Conservation (phyloP, 768 basidiomycete species). For the Termitomyces sp. region DNA sequence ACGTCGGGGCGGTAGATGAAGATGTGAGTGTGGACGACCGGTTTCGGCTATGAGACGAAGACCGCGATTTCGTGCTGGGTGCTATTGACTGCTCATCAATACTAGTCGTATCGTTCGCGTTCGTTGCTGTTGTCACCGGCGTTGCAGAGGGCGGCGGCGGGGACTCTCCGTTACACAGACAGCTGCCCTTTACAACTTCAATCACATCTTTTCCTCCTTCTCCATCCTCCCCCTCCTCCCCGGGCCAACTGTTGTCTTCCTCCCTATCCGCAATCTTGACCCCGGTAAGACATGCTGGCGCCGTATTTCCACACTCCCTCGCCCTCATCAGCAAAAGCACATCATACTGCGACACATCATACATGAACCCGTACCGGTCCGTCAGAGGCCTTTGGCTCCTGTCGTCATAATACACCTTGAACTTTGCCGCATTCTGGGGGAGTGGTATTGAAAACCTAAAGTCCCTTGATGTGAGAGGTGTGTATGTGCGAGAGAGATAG, state of each 20-base stretch:
- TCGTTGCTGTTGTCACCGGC: constrained; percentile 7
- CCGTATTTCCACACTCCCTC: constrained; percentile 65
- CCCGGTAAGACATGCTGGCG: constrained; percentile 82
- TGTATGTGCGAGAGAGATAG: constrained; percentile 71
- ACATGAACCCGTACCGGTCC: constrained; percentile 89
- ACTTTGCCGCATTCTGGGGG: constrained; percentile 50
- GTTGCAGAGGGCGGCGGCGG: neutral
- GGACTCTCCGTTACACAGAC: constrained; percentile 35
- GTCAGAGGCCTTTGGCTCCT: constrained; percentile 59
- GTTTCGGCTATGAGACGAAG: constrained; percentile 46
- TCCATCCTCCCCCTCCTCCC: constrained; percentile 41
- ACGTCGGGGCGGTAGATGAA: constrained; percentile 20
- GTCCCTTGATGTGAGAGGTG: constrained; percentile 66
- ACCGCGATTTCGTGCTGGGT: constrained; percentile 38
- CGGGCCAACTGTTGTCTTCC: constrained; percentile 76
- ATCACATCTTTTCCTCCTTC: constrained; percentile 26
- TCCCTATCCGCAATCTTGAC: constrained; percentile 83
- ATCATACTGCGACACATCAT: constrained; percentile 80
- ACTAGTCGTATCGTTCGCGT: neutral
- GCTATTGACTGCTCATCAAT: constrained; percentile 23
- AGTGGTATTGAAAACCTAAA: constrained; percentile 70
- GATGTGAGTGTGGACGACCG: constrained; percentile 35
- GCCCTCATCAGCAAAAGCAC: constrained; percentile 70
- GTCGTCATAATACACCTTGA: constrained; percentile 44
- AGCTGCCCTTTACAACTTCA: constrained; percentile 44